These are phyloP conservation scores for Boletus sp. DNA, from an alignment of 1,284 basidiomycete species.

Conservation along the genomic window DNA sequence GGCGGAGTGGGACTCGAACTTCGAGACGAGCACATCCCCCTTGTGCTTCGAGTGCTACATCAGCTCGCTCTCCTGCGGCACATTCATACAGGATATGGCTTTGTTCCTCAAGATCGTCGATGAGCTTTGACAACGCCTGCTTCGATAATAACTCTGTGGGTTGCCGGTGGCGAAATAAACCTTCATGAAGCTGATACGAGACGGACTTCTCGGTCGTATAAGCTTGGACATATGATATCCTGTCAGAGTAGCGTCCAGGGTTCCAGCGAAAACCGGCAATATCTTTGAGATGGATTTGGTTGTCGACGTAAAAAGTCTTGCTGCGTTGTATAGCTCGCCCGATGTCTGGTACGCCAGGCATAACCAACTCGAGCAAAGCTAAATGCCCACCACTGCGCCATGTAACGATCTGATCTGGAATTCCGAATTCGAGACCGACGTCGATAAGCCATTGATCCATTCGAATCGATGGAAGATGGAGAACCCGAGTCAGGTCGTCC, in stretches of 20 bases:
- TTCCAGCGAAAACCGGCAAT: slow-evolving; percentile 14
- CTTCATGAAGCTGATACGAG: slow-evolving; percentile 19
- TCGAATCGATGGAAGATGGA: neutral
- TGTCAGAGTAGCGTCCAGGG: neutral
- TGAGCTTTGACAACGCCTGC: neutral
- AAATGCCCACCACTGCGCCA: neutral
- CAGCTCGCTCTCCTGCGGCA: neutral
- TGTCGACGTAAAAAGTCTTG: too few relatives aligned
- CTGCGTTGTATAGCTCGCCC: too few relatives aligned
- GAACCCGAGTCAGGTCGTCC: neutral
- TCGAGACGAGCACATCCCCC: neutral
- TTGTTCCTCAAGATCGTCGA: neutral
- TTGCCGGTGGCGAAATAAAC: slow-evolving; percentile 4
- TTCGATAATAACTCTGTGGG: neutral
- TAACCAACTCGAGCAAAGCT: neutral
- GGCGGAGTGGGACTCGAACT: neutral
- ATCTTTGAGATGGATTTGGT: slow-evolving; percentile 17
- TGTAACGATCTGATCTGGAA: neutral
- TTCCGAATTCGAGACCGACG: neutral
- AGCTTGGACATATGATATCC: slow-evolving; percentile 14
- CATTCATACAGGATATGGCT: neutral
- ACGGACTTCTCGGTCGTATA: slow-evolving; percentile 22
- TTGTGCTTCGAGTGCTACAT: neutral
- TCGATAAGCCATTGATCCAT: slow-evolving; percentile 1
- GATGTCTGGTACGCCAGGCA: too few relatives aligned